Percentiles rank a stretch among this genome's conserved stretches.
phyloP scores from a whole-genome alignment of 1,139 yeast genomes.

The Sugiyamaella xylanicola region DNA sequence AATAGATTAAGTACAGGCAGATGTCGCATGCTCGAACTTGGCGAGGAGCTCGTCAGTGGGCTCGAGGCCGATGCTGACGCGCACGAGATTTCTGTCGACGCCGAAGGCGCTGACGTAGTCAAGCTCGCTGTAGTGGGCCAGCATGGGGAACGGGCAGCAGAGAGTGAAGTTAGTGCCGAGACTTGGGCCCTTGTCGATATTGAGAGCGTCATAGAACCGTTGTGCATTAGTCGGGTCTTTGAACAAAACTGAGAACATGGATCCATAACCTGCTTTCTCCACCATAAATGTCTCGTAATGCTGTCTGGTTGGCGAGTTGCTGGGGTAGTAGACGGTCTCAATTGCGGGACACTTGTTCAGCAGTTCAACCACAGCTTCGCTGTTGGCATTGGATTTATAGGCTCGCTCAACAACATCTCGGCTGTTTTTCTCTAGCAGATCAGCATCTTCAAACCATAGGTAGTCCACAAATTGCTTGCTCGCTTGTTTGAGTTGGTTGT shows the following conservation, averaged over 20 bases:
- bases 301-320: constrained; percentile 54
- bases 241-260: constrained; percentile 78
- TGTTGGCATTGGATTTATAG: constrained; percentile 62
- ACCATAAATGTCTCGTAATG: constrained; percentile 74
- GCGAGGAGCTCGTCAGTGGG: constrained; percentile 47
- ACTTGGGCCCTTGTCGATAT: constrained; percentile 88
- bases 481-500: constrained; percentile 54
- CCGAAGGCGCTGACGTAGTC: constrained; percentile 86
- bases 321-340: constrained; percentile 72
- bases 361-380: constrained; percentile 55
- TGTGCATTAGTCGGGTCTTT: constrained; percentile 65
- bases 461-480: constrained; percentile 66
- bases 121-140: constrained; percentile 84
- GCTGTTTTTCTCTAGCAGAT: constrained; percentile 87
- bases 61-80: constrained; percentile 78
- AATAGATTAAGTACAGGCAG: constrained; percentile 3
- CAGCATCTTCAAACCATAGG: constrained; percentile 93
- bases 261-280: constrained; percentile 85
- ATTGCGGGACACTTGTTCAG: constrained; percentile 47
- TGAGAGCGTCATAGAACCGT: constrained; percentile 71
- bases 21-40: constrained; percentile 45
- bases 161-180: constrained; percentile 92
- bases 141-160: constrained; percentile 86
- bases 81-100: constrained; percentile 73
- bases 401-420: constrained; percentile 81